Evolutionary conservation across 176 grass and related monocot species (phyloP).

Genomic region (Zea mays): Zm-B73-REFERENCE-NAM-5.0 NC_050096.1:84644001-84644500

Average conservation of each 20-base stretch:
- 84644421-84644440: conserved; percentile 17
- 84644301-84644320: conserved; percentile 9
- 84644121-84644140: conserved; percentile 43
- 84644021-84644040: conserved; percentile 19
- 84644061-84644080: not conserved
- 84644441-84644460: conserved; percentile 4
- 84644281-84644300: conserved; percentile 25
- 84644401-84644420: conserved; percentile 35
- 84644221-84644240: conserved; percentile 42
- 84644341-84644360: conserved; percentile 43
- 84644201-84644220: conserved; percentile 7
- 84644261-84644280: conserved; percentile 28
- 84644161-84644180: conserved; percentile 9
- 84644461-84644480: conserved; percentile 32
- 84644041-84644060: conserved; percentile 4
- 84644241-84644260: conserved; percentile 37
- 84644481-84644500: conserved; percentile 43
- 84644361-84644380: conserved; percentile 58
- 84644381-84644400: conserved; percentile 25
- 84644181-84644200: conserved; percentile 27
- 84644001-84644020: conserved; percentile 32
- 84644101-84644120: conserved; percentile 41
- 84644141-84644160: conserved; percentile 12
- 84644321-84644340: conserved; percentile 26
- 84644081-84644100: conserved; percentile 28